A percentile compares a stretch with the other conserved stretches of the same genome.
Evolutionary conservation across 1,139 yeast genomes (phyloP).

Genomic region (Arxiozyma bovina): DNA sequence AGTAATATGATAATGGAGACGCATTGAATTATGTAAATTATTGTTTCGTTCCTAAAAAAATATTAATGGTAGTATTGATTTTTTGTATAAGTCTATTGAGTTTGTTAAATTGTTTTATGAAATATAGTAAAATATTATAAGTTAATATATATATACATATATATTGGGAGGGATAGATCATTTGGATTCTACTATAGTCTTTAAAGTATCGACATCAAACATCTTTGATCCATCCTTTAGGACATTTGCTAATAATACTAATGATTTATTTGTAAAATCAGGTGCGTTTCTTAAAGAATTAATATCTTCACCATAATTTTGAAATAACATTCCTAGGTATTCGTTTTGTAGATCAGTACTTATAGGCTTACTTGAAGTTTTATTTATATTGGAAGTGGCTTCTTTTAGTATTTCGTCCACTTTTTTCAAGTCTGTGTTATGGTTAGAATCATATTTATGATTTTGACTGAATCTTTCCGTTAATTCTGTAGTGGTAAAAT

Average conservation of each 20-base stretch:
- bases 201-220: conserved; percentile 55
- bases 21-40: no score
- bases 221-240: conserved; percentile 58
- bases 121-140: not conserved
- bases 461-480: conserved; percentile 17
- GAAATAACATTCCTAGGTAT: conserved; percentile 50
- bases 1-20: no score
- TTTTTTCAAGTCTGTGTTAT: conserved; percentile 15
- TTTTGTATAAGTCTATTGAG: not conserved
- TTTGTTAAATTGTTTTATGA: not conserved
- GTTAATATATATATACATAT: not conserved
- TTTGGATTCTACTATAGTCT: conserved; percentile 20
- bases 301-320: conserved; percentile 53
- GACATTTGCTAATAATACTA: conserved; percentile 54
- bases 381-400: conserved; percentile 10
- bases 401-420: conserved; percentile 15
- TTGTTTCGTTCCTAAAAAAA: not conserved
- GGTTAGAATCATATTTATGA: conserved; percentile 11
- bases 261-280: conserved; percentile 52
- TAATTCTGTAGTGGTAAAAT: conserved; percentile 26
- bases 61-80: no score
- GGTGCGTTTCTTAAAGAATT: conserved; percentile 56
- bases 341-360: conserved; percentile 40
- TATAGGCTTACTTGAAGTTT: conserved; percentile 8
- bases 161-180: conserved; percentile 1